phyloP scores from a whole-genome alignment of 148 eudicot species.

The Chenopodium suecicum region DNA sequence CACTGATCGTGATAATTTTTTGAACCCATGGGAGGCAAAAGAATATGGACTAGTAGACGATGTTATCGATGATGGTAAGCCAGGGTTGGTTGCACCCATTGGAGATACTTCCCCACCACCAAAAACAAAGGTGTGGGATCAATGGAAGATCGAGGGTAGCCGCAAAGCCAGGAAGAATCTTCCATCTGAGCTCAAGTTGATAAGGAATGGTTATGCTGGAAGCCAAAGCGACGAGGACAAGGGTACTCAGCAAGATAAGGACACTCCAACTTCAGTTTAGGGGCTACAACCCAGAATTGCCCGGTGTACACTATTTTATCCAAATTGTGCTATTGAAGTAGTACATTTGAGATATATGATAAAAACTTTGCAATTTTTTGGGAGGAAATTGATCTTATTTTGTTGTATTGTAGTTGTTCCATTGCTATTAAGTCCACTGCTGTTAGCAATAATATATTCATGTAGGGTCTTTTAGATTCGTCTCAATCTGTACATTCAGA shows the following conservation, averaged over 20 bases:
- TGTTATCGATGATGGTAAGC: conserved; percentile 94
- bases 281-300: neutral
- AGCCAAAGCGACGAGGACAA: conserved; percentile 29
- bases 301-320: conserved; percentile 10
- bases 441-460: neutral
- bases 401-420: neutral
- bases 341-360: conserved; percentile 12
- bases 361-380: neutral
- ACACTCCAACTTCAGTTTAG: conserved; percentile 45
- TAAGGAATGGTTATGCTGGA: conserved; percentile 33
- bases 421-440: neutral
- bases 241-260: conserved; percentile 38
- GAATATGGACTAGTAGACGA: conserved; percentile 83
- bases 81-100: conserved; percentile 82
- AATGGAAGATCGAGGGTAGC: conserved; percentile 65
- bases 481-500: no score
- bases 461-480: no score
- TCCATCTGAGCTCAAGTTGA: conserved; percentile 71
- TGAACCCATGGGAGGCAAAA: conserved; percentile 94
- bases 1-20: conserved; percentile 70
- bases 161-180: conserved; percentile 53
- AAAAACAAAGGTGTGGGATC: conserved; percentile 60
- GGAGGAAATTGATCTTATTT: neutral
- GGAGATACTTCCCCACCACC: conserved; percentile 76
- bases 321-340: neutral